phyloP scores from a whole-genome alignment of 108 stramenopile species.

The Cyclotella choctawhatcheeana region DNA sequence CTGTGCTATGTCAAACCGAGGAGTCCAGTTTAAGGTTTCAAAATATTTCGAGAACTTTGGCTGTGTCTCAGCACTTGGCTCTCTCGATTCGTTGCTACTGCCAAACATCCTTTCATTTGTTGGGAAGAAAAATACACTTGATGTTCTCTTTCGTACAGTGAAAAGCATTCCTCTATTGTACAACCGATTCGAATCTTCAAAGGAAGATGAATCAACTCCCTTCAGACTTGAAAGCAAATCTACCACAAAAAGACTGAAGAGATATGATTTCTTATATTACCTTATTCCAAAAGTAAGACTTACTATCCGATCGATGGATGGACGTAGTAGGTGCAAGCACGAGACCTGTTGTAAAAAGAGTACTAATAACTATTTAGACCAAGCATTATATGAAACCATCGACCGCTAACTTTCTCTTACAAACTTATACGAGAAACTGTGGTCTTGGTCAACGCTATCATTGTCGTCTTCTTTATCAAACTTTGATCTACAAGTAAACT shows the following conservation, averaged over 20 bases:
- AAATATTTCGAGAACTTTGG: conserved; percentile 11
- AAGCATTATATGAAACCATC: too few relatives aligned
- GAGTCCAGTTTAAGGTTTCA: conserved; percentile 2
- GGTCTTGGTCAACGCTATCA: conserved; percentile 33
- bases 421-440: conserved; percentile 27
- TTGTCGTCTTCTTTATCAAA: conserved; percentile 25
- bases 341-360: too few relatives aligned
- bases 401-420: not conserved
- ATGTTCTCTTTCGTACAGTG: conserved; percentile 3
- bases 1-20: not conserved
- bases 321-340: too few relatives aligned
- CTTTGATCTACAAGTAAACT: conserved; percentile 25
- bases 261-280: too few relatives aligned
- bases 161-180: conserved; percentile 14
- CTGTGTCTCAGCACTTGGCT: conserved; percentile 8
- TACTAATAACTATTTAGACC: too few relatives aligned
- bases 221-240: too few relatives aligned
- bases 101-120: conserved; percentile 20
- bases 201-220: too few relatives aligned
- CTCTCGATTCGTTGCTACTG: not conserved
- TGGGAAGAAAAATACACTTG: not conserved
- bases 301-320: too few relatives aligned
- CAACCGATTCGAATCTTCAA: too few relatives aligned
- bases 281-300: too few relatives aligned
- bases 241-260: not conserved